phyloP scores from a whole-genome alignment of 2,329 filamentous ascomycete genomes.

The Xylaria sp. region DNA sequence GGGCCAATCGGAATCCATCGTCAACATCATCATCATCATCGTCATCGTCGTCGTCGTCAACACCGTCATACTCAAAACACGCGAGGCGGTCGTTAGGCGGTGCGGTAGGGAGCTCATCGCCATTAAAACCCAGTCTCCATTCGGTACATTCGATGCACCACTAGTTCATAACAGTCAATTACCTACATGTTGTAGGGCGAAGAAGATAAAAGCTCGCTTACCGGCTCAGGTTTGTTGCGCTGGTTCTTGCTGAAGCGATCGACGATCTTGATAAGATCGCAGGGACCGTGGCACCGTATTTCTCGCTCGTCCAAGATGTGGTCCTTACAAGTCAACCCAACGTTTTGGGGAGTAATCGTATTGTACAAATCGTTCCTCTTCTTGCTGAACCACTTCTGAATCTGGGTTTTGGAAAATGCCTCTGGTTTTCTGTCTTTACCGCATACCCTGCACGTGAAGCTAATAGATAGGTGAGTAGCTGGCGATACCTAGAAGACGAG shows the following conservation, averaged over 20 bases:
- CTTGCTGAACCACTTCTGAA: slow-evolving; percentile 35
- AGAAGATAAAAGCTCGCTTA: slow-evolving; percentile 40
- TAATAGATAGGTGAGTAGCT: slow-evolving; percentile 26
- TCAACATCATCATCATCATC: not conserved
- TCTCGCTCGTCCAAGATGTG: slow-evolving; percentile 23
- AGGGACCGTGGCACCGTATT: slow-evolving; percentile 51
- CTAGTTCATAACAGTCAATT: slow-evolving; percentile 41
- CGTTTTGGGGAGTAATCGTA: slow-evolving; percentile 19
- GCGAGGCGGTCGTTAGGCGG: slow-evolving; percentile 39
- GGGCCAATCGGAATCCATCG: not conserved
- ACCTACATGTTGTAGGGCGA: not conserved
- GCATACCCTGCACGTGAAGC: slow-evolving; percentile 35
- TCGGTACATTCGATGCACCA: slow-evolving; percentile 53
- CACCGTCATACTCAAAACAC: slow-evolving; percentile 12
- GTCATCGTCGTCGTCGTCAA: not conserved
- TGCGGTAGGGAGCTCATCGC: slow-evolving; percentile 41
- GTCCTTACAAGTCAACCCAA: slow-evolving; percentile 34
- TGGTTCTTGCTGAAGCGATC: slow-evolving; percentile 52
- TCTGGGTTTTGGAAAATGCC: slow-evolving; percentile 32
- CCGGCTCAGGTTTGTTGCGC: slow-evolving; percentile 45
- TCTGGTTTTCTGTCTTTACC: slow-evolving; percentile 24
- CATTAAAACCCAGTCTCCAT: slow-evolving; percentile 47
- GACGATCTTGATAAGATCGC: slow-evolving; percentile 43
- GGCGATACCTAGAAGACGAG: not conserved
- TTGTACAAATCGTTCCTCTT: slow-evolving; percentile 30